Conservation (phyloP, 2,329 filamentous ascomycete species). For the Lecanicillium sp. region DNA sequence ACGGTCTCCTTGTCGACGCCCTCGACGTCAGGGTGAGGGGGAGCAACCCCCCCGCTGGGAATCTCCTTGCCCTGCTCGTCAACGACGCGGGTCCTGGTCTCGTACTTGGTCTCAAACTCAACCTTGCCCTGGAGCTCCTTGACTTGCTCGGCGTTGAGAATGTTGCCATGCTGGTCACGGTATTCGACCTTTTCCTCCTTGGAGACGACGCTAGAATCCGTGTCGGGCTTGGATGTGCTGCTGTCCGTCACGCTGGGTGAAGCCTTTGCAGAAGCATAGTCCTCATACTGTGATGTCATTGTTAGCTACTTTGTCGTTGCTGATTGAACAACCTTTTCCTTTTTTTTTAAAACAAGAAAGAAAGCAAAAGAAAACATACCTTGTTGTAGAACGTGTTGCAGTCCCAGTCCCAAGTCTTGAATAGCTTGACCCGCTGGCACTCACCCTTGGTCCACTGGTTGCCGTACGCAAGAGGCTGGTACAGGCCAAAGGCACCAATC, state of each 20-base stretch:
- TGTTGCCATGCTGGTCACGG: constrained; percentile 86
- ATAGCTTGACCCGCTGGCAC: constrained; percentile 80
- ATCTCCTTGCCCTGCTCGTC: constrained; percentile 75
- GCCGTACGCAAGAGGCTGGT: constrained; percentile 83
- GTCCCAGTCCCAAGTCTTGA: constrained; percentile 92
- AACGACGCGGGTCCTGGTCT: constrained; percentile 82
- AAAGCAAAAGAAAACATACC: too few relatives aligned
- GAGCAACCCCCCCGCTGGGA: constrained; percentile 38
- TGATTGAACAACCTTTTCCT: too few relatives aligned
- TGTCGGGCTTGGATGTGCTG: constrained; percentile 38
- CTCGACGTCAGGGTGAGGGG: constrained; percentile 53
- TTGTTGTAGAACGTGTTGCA: constrained; percentile 83
- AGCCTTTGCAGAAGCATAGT: constrained; percentile 24
- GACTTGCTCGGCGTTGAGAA: constrained; percentile 78
- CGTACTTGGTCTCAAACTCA: constrained; percentile 89
- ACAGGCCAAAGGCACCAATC: constrained; percentile 72
- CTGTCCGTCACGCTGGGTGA: constrained; percentile 19
- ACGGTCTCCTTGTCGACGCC: constrained; percentile 52
- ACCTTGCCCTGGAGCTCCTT: constrained; percentile 82
- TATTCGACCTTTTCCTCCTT: constrained; percentile 85
- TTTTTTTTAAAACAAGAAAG: too few relatives aligned
- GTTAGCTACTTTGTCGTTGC: constrained; percentile 4
- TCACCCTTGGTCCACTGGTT: constrained; percentile 87
- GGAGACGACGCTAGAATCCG: constrained; percentile 39
- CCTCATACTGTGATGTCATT: constrained; percentile 16